These are phyloP conservation scores for Psidium guajava DNA, from an alignment of 345 rosid genomes.

Conservation along the genomic window DNA sequence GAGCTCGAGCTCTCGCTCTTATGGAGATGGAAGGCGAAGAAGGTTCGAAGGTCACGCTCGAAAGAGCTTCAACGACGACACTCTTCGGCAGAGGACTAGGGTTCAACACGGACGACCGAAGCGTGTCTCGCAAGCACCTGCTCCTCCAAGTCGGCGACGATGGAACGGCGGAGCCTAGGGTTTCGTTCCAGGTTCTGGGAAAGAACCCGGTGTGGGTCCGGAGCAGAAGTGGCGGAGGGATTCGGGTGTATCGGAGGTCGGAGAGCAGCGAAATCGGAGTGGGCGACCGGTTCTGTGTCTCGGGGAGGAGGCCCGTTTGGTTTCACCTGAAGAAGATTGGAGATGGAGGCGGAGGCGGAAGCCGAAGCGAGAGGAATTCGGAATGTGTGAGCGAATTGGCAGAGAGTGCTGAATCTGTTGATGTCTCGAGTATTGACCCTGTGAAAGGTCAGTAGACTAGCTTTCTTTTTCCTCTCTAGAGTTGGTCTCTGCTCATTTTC, in stretches of 20 bases:
- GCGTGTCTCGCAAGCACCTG: conserved; percentile 61
- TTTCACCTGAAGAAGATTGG: conserved; percentile 21
- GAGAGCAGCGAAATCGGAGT: conserved; percentile 35
- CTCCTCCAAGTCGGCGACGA: conserved; percentile 11
- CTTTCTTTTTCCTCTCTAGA: neutral
- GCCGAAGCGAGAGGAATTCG: conserved; percentile 10
- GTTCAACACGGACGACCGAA: conserved; percentile 30
- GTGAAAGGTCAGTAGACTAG: conserved; percentile 36
- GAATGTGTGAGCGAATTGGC: conserved; percentile 16
- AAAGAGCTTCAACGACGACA: conserved; percentile 6
- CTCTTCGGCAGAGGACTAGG: conserved; percentile 57
- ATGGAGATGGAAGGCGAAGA: conserved; percentile 74
- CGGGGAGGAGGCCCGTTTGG: conserved; percentile 47
- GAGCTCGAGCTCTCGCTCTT: neutral
- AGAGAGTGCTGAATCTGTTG: conserved; percentile 4
- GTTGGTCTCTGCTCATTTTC: neutral
- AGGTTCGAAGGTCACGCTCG: conserved; percentile 33
- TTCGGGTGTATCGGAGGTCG: conserved; percentile 28
- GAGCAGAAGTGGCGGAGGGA: conserved; percentile 12
- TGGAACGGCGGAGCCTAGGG: conserved; percentile 17
- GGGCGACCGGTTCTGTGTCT: conserved; percentile 55
- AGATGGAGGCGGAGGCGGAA: neutral
- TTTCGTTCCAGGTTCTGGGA: conserved; percentile 48
- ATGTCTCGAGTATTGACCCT: conserved; percentile 34
- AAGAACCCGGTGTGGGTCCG: conserved; percentile 64